Conservation (phyloP, 208 protist species). For the Crithidia sp. region DNA sequence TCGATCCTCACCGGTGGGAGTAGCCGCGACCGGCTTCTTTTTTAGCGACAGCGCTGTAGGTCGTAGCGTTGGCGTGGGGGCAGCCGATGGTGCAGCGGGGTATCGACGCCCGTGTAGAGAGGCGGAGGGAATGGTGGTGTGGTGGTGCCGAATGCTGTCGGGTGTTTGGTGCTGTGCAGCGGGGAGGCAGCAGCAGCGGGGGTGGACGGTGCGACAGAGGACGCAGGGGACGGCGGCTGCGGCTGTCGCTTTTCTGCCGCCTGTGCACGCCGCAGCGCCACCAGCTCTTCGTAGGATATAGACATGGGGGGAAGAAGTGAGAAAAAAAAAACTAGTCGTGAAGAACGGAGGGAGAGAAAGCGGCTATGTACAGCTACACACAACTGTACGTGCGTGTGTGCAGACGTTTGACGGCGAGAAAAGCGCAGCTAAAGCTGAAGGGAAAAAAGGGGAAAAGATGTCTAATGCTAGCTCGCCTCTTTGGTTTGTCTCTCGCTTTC, state of each 20-base stretch:
- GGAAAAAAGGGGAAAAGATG: not conserved
- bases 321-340: conserved; percentile 6
- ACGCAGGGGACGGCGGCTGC: not conserved
- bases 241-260: conserved; percentile 40
- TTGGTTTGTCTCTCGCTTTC: too few species aligned
- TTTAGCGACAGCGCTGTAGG: too few species aligned
- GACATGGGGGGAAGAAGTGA: conserved; percentile 62
- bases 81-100: not conserved
- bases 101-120: conserved; percentile 16
- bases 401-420: not conserved
- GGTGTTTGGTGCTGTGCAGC: too few species aligned
- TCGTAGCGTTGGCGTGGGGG: not conserved
- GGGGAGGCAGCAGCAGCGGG: too few species aligned
- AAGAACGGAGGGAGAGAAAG: not conserved
- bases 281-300: conserved; percentile 85
- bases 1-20: conserved; percentile 1
- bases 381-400: too few species aligned
- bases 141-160: too few species aligned
- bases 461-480: too few species aligned
- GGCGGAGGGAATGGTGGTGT: not conserved
- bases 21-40: not conserved
- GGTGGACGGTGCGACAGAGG: not conserved
- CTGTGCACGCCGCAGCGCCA: conserved; percentile 83
- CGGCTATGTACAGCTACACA: too few species aligned
- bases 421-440: not conserved